Evolutionary conservation across 2,329 filamentous ascomycete genomes (phyloP).

Genomic region (Cadophora sp.): DNA sequence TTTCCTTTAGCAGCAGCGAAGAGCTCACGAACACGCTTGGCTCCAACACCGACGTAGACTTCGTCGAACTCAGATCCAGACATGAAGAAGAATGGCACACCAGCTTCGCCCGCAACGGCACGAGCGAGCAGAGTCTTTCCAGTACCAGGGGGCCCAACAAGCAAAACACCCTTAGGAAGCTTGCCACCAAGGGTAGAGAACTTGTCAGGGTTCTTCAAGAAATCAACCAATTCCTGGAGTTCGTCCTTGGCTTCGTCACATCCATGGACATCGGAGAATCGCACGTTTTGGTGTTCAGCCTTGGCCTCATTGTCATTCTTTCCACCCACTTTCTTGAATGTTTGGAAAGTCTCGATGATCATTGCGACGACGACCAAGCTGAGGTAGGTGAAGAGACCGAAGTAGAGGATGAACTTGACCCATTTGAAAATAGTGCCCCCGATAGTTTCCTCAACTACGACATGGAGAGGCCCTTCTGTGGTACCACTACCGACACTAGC

Average conservation of each 20-base stretch:
- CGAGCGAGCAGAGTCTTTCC: slow-evolving; percentile 96
- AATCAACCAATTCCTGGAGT: slow-evolving; percentile 95
- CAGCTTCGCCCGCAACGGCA: slow-evolving; percentile 94
- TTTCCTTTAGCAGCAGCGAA: slow-evolving; percentile 84
- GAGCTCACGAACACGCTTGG: slow-evolving; percentile 95
- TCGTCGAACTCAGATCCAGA: slow-evolving; percentile 99
- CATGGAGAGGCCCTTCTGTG: slow-evolving; percentile 88
- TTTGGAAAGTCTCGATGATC: slow-evolving; percentile 79
- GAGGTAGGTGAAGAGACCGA: slow-evolving; percentile 80
- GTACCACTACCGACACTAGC: slow-evolving; percentile 64
- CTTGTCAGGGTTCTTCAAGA: slow-evolving; percentile 89
- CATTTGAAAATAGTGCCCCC: slow-evolving; percentile 84
- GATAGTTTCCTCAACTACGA: slow-evolving; percentile 91
- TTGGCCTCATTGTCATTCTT: slow-evolving; percentile 81
- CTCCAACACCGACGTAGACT: slow-evolving; percentile 95
- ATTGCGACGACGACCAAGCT: slow-evolving; percentile 81
- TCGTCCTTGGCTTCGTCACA: slow-evolving; percentile 99
- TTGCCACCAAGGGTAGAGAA: slow-evolving; percentile 96
- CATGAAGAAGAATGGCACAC: slow-evolving; percentile 99
- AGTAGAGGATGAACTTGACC: slow-evolving; percentile 85
- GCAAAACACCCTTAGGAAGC: slow-evolving; percentile 92
- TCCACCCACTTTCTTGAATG: slow-evolving; percentile 79
- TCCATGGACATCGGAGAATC: slow-evolving; percentile 93
- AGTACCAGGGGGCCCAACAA: slow-evolving; percentile 95
- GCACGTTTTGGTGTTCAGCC: slow-evolving; percentile 88